phyloP scores from a whole-genome alignment of 129 eudicot genomes.

The Pseudognaphalium luteoalbum region DNA sequence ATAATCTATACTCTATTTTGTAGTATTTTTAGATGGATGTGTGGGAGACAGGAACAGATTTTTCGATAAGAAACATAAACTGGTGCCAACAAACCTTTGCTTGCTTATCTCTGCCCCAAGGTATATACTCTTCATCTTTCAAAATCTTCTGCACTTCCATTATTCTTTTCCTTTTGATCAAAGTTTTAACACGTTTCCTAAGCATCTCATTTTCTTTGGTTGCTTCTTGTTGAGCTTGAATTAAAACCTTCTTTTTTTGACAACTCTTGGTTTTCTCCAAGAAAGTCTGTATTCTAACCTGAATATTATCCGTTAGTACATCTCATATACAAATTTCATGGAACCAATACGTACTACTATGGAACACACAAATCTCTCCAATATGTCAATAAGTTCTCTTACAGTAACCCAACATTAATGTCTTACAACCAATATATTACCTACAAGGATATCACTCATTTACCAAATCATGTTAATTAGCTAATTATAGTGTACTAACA shows the following conservation, averaged over 20 bases:
- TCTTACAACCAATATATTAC: conserved; percentile 1
- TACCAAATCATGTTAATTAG: not conserved
- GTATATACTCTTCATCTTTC: conserved; percentile 54
- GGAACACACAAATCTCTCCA: not conserved
- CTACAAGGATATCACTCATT: conserved; percentile 6
- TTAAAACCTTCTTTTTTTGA: conserved; percentile 38
- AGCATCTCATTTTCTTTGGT: conserved; percentile 51
- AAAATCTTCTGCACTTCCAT: conserved; percentile 71
- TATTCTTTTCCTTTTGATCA: conserved; percentile 64
- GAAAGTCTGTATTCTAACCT: conserved; percentile 87
- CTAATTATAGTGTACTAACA: not conserved
- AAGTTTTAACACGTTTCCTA: conserved; percentile 72
- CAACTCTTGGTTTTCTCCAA: conserved; percentile 71
- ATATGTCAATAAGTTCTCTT: not conserved
- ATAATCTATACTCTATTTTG: not conserved
- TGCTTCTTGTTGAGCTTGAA: conserved; percentile 44
- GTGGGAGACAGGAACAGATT: conserved; percentile 4
- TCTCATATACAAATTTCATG: conserved; percentile 15
- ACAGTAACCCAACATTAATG: not conserved
- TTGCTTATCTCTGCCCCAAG: conserved; percentile 80
- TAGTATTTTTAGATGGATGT: not conserved
- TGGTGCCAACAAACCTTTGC: conserved; percentile 66
- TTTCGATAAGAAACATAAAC: conserved; percentile 12
- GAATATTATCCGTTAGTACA: conserved; percentile 33
- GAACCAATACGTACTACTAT: not conserved